Conservation (phyloP, 805 yeast species). For the Wickerhamiella kurtzmanii region DNA sequence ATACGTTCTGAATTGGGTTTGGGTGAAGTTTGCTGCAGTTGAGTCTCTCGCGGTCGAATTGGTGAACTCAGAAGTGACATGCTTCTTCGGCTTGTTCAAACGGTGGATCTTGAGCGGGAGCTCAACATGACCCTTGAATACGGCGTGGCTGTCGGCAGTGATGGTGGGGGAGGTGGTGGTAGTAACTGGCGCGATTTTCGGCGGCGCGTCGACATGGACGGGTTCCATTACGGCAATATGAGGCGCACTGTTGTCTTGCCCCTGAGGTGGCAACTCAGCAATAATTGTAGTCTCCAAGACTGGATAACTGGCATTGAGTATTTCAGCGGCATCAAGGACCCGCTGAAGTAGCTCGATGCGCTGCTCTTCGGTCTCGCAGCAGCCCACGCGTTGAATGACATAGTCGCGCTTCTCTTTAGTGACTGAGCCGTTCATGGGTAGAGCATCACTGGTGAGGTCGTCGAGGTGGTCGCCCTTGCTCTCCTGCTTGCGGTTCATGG, state of each 20-base stretch:
- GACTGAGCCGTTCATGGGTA: neutral
- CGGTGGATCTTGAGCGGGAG: neutral
- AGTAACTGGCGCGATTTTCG: neutral
- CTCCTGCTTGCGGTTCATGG: neutral
- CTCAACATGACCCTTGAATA: neutral
- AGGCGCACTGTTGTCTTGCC: no score
- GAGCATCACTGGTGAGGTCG: neutral
- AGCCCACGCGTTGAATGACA: neutral
- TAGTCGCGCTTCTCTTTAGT: slow-evolving; percentile 1
- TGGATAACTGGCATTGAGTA: neutral
- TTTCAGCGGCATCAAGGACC: neutral
- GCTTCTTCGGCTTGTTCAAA: neutral
- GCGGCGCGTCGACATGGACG: neutral
- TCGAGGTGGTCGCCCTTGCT: neutral
- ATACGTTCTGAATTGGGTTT: no score
- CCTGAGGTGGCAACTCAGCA: no score
- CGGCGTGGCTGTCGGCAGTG: neutral
- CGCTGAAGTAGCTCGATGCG: neutral
- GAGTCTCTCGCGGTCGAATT: no score
- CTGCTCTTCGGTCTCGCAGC: neutral
- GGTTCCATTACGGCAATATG: no score
- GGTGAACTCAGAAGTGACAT: no score
- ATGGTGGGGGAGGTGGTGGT: neutral
- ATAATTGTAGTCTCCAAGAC: neutral
- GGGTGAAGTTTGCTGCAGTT: no score